These are phyloP conservation scores for Cryptococcus hybrid DNA, from an alignment of 1,284 basidiomycete species.

Conservation along the genomic window DNA sequence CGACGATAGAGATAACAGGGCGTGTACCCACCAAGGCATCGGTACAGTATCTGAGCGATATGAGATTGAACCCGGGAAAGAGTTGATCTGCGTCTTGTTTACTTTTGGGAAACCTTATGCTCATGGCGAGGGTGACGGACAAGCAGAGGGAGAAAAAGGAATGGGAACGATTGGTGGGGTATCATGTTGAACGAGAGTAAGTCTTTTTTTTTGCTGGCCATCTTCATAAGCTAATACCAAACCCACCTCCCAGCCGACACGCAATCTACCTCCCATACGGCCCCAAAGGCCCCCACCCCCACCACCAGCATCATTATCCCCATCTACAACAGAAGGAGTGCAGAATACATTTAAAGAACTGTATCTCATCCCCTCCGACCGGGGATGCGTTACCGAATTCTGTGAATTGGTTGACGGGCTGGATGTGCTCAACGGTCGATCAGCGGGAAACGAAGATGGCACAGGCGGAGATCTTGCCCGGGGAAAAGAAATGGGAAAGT, in stretches of 20 bases:
- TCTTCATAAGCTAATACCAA: not conserved
- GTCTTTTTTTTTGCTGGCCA: slow-evolving; percentile 38
- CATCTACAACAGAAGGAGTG: slow-evolving; percentile 57
- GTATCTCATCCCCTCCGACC: slow-evolving; percentile 65
- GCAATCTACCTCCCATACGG: slow-evolving; percentile 58
- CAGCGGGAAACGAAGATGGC: slow-evolving; percentile 38
- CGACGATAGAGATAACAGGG: slow-evolving; percentile 52
- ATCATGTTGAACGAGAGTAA: slow-evolving; percentile 71
- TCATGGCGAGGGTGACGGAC: slow-evolving; percentile 36
- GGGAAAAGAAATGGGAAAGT: too few species aligned
- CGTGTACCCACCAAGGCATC: slow-evolving; percentile 74
- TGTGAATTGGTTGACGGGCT: slow-evolving; percentile 82
- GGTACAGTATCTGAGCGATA: slow-evolving; percentile 69
- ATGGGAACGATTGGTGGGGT: slow-evolving; percentile 52
- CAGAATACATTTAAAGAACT: slow-evolving; percentile 60
- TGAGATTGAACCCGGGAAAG: slow-evolving; percentile 70
- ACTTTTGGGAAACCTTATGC: slow-evolving; percentile 50
- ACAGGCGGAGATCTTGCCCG: too few species aligned
- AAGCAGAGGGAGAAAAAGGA: too few species aligned
- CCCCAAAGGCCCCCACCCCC: not conserved
- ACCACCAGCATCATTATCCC: slow-evolving; percentile 34
- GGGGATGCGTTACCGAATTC: slow-evolving; percentile 69
- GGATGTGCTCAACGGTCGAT: slow-evolving; percentile 59
- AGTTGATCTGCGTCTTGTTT: slow-evolving; percentile 73
- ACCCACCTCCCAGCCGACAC: slow-evolving; percentile 62